Evolutionary conservation across 495 filamentous ascomycete species (phyloP).

Genomic region (Penicillium egyptiacum): DNA sequence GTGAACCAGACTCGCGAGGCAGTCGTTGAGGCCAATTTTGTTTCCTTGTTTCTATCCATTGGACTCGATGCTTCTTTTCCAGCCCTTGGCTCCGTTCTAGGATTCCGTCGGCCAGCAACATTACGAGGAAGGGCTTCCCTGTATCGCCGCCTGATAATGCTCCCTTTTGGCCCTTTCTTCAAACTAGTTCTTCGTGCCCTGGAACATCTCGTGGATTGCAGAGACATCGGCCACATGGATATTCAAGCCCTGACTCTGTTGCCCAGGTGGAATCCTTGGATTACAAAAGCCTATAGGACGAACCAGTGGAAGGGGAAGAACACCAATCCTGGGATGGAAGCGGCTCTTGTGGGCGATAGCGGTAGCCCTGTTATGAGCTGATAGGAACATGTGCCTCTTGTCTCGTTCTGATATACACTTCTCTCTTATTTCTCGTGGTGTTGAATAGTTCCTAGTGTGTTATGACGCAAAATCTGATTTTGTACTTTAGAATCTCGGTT

Average conservation of each 20-base stretch:
- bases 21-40: constrained; percentile 23
- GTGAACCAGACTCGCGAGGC: constrained; percentile 31
- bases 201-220: not conserved
- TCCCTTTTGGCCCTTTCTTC: not conserved
- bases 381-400: constrained; percentile 1
- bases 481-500: not conserved
- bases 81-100: not conserved
- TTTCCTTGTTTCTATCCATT: constrained; percentile 1
- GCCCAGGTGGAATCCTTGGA: not conserved
- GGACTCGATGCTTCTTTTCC: constrained; percentile 1
- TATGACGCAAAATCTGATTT: not conserved
- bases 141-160: not conserved
- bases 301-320: not conserved
- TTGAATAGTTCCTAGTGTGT: not conserved
- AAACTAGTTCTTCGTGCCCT: not conserved
- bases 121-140: not conserved
- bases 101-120: not conserved
- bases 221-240: not conserved
- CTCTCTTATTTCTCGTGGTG: not conserved
- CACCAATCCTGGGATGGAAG: not conserved
- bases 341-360: not conserved
- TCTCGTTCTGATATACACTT: not conserved
- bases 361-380: not conserved
- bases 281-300: not conserved
- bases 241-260: not conserved